Evolutionary conservation across 2,329 filamentous ascomycete species (phyloP).

Genomic region (Botrytis elliptica): DNA sequence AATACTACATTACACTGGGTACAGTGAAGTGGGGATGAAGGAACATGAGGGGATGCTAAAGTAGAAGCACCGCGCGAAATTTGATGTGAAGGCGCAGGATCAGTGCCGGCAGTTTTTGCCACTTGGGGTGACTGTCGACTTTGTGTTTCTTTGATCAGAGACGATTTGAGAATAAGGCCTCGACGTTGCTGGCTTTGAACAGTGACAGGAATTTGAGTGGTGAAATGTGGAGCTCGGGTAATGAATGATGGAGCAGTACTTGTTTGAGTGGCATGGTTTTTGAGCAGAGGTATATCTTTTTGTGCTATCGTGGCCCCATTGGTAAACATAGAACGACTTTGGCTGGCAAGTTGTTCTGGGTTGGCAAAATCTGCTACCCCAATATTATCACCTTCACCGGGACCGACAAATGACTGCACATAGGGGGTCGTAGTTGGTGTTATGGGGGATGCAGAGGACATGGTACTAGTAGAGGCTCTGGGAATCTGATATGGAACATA

Average conservation of each 20-base stretch:
- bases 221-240: slow-evolving; percentile 17
- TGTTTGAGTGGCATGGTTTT: slow-evolving; percentile 15
- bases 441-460: background rate
- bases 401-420: background rate
- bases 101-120: background rate
- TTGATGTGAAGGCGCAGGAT: background rate
- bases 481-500: background rate
- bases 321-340: background rate
- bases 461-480: background rate
- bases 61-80: background rate
- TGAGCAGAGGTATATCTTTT: background rate
- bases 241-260: slow-evolving; percentile 17
- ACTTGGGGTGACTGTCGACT: background rate
- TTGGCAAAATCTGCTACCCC: slow-evolving; percentile 6
- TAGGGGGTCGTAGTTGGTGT: background rate
- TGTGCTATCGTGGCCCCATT: background rate
- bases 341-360: background rate
- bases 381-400: background rate
- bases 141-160: background rate
- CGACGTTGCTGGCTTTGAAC: slow-evolving; percentile 18
- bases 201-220: slow-evolving; percentile 11
- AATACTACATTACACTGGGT: slow-evolving; percentile 13
- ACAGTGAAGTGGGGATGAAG: slow-evolving; percentile 8
- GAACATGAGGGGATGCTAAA: background rate
- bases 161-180: slow-evolving; percentile 12